Conservation (phyloP, 2,329 filamentous ascomycete species). For the Xylariaceae sp. region DNA sequence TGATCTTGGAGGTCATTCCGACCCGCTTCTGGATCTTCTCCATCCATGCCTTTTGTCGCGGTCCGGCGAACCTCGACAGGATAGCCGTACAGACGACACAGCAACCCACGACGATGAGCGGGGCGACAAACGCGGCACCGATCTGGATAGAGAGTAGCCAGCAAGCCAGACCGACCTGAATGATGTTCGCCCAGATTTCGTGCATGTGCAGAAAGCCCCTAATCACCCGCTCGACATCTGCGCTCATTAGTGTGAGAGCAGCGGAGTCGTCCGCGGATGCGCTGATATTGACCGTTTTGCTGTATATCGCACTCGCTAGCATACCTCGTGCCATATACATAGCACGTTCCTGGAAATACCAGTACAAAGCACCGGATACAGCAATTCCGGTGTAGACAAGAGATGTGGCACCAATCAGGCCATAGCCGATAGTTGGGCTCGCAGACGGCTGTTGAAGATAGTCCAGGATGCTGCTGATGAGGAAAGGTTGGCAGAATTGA, state of each 20-base stretch:
- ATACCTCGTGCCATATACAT: conserved; percentile 25
- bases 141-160: conserved; percentile 44
- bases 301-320: conserved; percentile 30
- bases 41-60: conserved; percentile 33
- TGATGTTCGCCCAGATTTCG: conserved; percentile 34
- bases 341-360: conserved; percentile 33
- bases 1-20: conserved; percentile 26
- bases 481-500: conserved; percentile 30
- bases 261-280: conserved; percentile 29
- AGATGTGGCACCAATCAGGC: conserved; percentile 36
- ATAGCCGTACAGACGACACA: conserved; percentile 13
- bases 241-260: conserved; percentile 41
- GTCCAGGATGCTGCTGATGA: conserved; percentile 27
- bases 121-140: conserved; percentile 42
- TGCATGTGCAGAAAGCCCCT: conserved; percentile 32
- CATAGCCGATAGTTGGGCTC: conserved; percentile 30
- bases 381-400: conserved; percentile 38
- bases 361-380: conserved; percentile 34
- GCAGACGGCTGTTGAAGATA: conserved; percentile 23
- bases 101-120: conserved; percentile 38
- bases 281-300: conserved; percentile 22
- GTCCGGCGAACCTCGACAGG: conserved; percentile 20
- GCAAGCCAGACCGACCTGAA: conserved; percentile 40
- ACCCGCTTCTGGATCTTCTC: conserved; percentile 27
- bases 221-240: conserved; percentile 39